Evolutionary conservation across 2,329 filamentous ascomycete species (phyloP).

Genomic region (Fonsecaea multimorphosa): DNA sequence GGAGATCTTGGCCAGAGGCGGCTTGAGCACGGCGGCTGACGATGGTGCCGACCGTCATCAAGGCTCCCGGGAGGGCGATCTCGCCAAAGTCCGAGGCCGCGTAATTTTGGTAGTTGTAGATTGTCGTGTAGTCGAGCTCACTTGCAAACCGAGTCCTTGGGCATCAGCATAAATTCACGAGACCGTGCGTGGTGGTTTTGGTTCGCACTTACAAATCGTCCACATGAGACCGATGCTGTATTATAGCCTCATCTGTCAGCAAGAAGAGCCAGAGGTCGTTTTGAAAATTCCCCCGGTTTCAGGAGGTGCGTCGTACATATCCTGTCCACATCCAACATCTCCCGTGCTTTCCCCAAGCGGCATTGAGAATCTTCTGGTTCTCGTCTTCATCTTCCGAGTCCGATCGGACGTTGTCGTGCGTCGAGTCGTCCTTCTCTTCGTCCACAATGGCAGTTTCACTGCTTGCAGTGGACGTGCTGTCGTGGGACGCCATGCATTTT

Average conservation of each 20-base stretch:
- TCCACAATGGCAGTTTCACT: constrained; percentile 3
- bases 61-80: constrained; percentile 42
- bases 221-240: constrained; percentile 31
- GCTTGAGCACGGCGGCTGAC: constrained; percentile 50
- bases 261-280: too few species aligned
- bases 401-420: not conserved
- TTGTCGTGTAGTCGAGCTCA: constrained; percentile 48
- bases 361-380: constrained; percentile 10
- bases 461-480: not conserved
- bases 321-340: constrained; percentile 29
- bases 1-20: constrained; percentile 52
- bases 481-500: not conserved
- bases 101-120: constrained; percentile 51
- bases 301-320: too few species aligned
- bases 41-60: constrained; percentile 46
- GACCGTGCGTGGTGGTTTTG: not conserved
- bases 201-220: constrained; percentile 30
- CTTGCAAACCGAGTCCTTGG: too few species aligned
- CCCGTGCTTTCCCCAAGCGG: constrained; percentile 27
- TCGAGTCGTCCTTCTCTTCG: constrained; percentile 19
- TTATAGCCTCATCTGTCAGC: constrained; percentile 1
- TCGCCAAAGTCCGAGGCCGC: constrained; percentile 49
- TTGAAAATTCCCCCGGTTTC: too few species aligned
- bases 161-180: too few species aligned
- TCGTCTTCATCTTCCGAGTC: constrained; percentile 14